Base-by-base conservation (phyloP, 108 stramenopile species). In the Skeletonema costatum region DNA sequence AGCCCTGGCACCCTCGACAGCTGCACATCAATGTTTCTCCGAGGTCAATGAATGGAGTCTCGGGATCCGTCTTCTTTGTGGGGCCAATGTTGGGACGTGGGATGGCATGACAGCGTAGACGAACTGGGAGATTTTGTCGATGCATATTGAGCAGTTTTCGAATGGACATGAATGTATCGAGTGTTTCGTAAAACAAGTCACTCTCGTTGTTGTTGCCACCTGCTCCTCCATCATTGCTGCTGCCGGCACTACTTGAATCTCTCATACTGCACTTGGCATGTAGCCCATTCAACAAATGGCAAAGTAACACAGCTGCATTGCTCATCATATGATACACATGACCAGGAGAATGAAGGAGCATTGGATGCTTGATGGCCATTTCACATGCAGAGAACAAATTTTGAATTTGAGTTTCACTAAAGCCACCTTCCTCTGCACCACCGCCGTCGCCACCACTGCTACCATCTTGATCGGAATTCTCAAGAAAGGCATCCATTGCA, bases 1-100 rank as follows among this genome's bases (percentile, higher is more conserved):
- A 95, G 13, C 94, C 94, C 72, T 95, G 94, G 77, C 94, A 95
- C 5, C 94, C 92, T 41, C 94, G 87, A 65, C 92, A 91, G 7
- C 80, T 72, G 63, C 94, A 95, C 71, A 95, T 75, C 50, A 92
- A 50, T 0, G 94, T 95, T 42, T 95, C 89, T 2, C 92, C 92
- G 17, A 95, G 65, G 56, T 95, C 90, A 58, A 95, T 87, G 39
- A 95, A 90, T 7, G 76, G 71, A 50, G 62, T 32, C 32, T 82
- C 86, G 19, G 46, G 60, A 2, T 56, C 65, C 35, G 21, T 56
- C 32, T 68, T 69, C 35, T 69, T 74, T 12, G 68, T 62, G 11
- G 77, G 76, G 2, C 82, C 73, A 32, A 95, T 36, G 42, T 74
- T 87, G 25, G 92, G 90, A 51, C 90, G 78, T 29, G 94, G 94